Evolutionary conservation across 176 grass and related monocot genomes (phyloP).

Genomic region (Dactylis glomerata): DNA sequence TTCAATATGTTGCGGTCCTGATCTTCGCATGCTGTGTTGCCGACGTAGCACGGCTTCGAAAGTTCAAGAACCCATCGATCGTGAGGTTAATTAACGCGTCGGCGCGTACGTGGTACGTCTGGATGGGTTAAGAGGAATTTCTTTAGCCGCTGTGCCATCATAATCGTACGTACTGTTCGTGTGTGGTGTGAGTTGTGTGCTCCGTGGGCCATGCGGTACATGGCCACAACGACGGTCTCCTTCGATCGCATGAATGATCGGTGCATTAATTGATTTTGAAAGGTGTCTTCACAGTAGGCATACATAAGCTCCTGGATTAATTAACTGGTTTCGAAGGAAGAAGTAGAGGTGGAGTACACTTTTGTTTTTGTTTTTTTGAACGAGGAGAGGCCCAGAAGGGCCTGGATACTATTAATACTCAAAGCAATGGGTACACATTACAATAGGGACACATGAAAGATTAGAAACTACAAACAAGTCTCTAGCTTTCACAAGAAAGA

Average conservation of each 20-base stretch:
- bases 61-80: no score
- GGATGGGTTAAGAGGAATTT: not conserved
- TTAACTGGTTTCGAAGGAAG: not conserved
- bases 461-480: no score
- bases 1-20: conserved; percentile 5
- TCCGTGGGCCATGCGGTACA: conserved; percentile 28
- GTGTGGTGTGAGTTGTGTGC: not conserved
- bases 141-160: not conserved
- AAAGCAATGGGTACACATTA: no score
- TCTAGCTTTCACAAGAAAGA: no score
- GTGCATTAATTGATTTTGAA: not conserved
- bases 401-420: no score
- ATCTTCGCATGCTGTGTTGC: not conserved
- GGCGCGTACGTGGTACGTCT: not conserved
- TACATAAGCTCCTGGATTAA: not conserved
- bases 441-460: no score
- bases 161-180: conserved; percentile 4
- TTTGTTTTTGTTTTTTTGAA: no score
- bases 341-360: not conserved
- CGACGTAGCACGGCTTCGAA: not conserved
- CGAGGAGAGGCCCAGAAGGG: no score
- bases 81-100: not conserved
- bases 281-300: not conserved
- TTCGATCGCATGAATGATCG: not conserved
- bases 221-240: conserved; percentile 23